Conservation (phyloP, 495 filamentous ascomycete species). For the Neurospora sp. region DNA sequence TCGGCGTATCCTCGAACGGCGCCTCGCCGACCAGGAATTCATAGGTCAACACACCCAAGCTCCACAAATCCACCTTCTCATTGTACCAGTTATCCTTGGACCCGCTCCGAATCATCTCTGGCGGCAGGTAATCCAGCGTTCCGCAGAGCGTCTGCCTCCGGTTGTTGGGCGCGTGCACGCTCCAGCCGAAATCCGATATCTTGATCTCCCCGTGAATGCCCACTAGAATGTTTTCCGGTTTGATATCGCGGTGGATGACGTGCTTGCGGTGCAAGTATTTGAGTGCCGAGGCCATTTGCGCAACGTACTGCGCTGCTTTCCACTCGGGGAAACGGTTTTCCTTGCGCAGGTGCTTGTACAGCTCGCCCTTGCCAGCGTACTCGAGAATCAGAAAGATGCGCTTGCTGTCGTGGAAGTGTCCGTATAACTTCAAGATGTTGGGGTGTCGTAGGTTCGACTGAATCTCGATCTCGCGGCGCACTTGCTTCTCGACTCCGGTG, state of each 20-base stretch:
- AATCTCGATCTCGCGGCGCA: slow-evolving; percentile 94
- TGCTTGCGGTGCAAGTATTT: slow-evolving; percentile 94
- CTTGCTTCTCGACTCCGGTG: slow-evolving; percentile 85
- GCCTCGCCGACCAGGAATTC: slow-evolving; percentile 95
- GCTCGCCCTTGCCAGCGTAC: slow-evolving; percentile 87
- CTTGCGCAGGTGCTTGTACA: slow-evolving; percentile 91
- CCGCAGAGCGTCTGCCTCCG: slow-evolving; percentile 91
- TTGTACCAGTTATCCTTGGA: slow-evolving; percentile 74
- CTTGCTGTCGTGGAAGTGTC: slow-evolving; percentile 95
- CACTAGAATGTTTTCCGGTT: slow-evolving; percentile 96
- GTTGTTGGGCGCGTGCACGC: slow-evolving; percentile 94
- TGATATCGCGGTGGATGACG: slow-evolving; percentile 97
- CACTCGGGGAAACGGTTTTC: slow-evolving; percentile 87
- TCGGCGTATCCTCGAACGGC: slow-evolving; percentile 89
- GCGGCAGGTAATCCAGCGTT: slow-evolving; percentile 92
- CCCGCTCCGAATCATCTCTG: slow-evolving; percentile 88
- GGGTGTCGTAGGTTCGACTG: slow-evolving; percentile 94
- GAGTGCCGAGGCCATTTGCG: slow-evolving; percentile 94
- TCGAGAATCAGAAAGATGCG: slow-evolving; percentile 93
- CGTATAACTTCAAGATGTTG: slow-evolving; percentile 88
- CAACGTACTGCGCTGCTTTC: slow-evolving; percentile 93
- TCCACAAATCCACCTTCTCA: slow-evolving; percentile 96
- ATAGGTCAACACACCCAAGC: slow-evolving; percentile 86
- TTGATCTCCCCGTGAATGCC: slow-evolving; percentile 98
- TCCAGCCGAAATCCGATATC: slow-evolving; percentile 98